These are phyloP conservation scores for Curvularia eragrostidis DNA, from an alignment of 2,329 filamentous ascomycete genomes.

Conservation along the genomic window DNA sequence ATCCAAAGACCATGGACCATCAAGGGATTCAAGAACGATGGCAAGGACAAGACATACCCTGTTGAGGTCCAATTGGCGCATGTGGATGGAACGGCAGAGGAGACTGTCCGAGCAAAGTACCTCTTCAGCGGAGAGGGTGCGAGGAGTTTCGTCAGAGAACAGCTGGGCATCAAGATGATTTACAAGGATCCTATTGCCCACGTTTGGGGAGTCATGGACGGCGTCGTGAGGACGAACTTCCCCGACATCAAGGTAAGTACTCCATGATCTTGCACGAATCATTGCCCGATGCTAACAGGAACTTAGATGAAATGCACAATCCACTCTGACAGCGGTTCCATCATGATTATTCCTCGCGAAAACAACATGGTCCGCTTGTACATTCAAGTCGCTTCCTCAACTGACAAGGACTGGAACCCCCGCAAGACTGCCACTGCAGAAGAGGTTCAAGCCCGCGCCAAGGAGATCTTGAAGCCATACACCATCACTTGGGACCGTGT, in stretches of 20 bases:
- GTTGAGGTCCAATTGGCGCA: conserved; percentile 80
- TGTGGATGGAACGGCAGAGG: conserved; percentile 72
- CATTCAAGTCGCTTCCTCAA: conserved; percentile 68
- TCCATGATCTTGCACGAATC: neutral
- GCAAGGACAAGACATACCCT: conserved; percentile 71
- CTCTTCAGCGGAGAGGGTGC: conserved; percentile 69
- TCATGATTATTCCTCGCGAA: conserved; percentile 67
- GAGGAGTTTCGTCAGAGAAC: conserved; percentile 65
- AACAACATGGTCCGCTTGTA: conserved; percentile 63
- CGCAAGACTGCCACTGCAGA: conserved; percentile 65
- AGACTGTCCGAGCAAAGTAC: conserved; percentile 70
- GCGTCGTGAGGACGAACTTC: conserved; percentile 68
- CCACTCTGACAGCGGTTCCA: conserved; percentile 67
- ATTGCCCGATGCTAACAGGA: conserved; percentile 13
- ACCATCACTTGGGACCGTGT: conserved; percentile 68
- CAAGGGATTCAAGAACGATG: conserved; percentile 66
- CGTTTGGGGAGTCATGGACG: conserved; percentile 73
- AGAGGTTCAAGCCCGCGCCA: conserved; percentile 64
- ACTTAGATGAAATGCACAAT: conserved; percentile 70
- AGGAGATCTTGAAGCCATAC: conserved; percentile 66
- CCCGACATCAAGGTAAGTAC: conserved; percentile 64
- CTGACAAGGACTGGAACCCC: conserved; percentile 66
- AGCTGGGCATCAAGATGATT: conserved; percentile 70
- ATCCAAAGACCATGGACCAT: conserved; percentile 69
- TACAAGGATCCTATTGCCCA: conserved; percentile 69